Evolutionary conservation across 2,329 filamentous ascomycete genomes (phyloP).

Genomic region (Clonostachys rhizophaga): DNA sequence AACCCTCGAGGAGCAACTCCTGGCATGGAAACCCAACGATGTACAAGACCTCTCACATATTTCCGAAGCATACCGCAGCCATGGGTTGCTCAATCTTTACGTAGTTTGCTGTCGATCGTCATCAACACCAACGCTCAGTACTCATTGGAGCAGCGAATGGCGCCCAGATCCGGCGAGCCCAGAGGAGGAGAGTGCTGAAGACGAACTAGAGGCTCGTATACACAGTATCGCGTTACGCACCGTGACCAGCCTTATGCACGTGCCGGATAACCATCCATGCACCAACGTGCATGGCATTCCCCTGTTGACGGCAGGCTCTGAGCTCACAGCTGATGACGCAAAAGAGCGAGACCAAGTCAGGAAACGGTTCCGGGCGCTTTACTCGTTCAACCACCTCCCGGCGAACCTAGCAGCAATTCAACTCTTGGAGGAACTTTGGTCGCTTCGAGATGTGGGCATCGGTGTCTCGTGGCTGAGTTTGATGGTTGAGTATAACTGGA

Average conservation of each 20-base stretch:
- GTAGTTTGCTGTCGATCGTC: neutral
- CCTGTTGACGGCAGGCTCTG: neutral
- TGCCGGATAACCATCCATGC: neutral
- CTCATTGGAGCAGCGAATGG: neutral
- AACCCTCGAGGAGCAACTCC: neutral
- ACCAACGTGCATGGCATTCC: neutral
- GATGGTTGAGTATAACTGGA: neutral
- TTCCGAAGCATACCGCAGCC: neutral
- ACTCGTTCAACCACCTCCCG: neutral
- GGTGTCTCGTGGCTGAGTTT: neutral
- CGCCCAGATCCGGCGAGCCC: neutral
- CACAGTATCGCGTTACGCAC: neutral
- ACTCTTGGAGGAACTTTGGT: neutral
- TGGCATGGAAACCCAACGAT: neutral
- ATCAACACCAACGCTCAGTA: too few relatives aligned
- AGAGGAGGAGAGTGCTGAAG: too few relatives aligned
- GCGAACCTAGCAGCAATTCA: neutral
- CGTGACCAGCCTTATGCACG: neutral
- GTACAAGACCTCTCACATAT: neutral
- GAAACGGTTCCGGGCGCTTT: neutral
- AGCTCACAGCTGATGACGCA: neutral
- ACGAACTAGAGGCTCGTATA: neutral
- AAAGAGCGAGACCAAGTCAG: neutral
- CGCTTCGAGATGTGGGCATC: neutral
- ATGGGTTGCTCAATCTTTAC: neutral